phyloP scores from a whole-genome alignment of 805 yeast species.

The Priceomyces melissophilus region DNA sequence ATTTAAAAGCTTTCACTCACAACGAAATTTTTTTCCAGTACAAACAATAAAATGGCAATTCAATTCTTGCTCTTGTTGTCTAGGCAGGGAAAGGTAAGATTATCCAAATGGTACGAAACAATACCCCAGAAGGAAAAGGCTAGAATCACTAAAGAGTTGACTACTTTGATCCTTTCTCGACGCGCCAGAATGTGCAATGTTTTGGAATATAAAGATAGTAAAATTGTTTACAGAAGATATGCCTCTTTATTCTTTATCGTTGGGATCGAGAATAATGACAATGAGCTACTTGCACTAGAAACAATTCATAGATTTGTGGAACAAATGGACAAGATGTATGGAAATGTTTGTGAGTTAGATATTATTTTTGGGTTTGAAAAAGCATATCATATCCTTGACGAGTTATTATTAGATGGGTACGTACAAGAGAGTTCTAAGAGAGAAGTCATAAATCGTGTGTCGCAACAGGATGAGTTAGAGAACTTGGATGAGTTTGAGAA shows the following conservation, averaged over 20 bases:
- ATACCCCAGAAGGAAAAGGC: slow-evolving; percentile 81
- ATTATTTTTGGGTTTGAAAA: slow-evolving; percentile 93
- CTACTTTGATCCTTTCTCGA: slow-evolving; percentile 79
- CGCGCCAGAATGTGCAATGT: slow-evolving; percentile 95
- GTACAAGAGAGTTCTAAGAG: slow-evolving; percentile 78
- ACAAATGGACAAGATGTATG: slow-evolving; percentile 92
- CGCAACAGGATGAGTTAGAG: slow-evolving; percentile 86
- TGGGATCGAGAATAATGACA: slow-evolving; percentile 79
- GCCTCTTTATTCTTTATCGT: slow-evolving; percentile 90
- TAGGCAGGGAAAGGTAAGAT: slow-evolving; percentile 91
- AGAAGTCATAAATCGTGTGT: slow-evolving; percentile 73
- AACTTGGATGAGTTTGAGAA: slow-evolving; percentile 60
- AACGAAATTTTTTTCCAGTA: too few species aligned
- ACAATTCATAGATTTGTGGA: slow-evolving; percentile 91
- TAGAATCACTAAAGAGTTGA: slow-evolving; percentile 78
- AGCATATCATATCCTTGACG: slow-evolving; percentile 91
- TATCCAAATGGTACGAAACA: slow-evolving; percentile 90
- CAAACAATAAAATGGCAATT: slow-evolving; percentile 60
- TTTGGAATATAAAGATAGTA: slow-evolving; percentile 77
- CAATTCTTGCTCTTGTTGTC: slow-evolving; percentile 80
- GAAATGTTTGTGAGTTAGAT: slow-evolving; percentile 94
- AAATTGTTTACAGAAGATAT: slow-evolving; percentile 86
- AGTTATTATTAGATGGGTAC: slow-evolving; percentile 83
- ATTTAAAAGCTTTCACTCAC: background rate
- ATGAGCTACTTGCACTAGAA: slow-evolving; percentile 83